These are phyloP conservation scores for Barnettozyma wickerhamii DNA, from an alignment of 805 yeast genomes.

Conservation along the genomic window DNA sequence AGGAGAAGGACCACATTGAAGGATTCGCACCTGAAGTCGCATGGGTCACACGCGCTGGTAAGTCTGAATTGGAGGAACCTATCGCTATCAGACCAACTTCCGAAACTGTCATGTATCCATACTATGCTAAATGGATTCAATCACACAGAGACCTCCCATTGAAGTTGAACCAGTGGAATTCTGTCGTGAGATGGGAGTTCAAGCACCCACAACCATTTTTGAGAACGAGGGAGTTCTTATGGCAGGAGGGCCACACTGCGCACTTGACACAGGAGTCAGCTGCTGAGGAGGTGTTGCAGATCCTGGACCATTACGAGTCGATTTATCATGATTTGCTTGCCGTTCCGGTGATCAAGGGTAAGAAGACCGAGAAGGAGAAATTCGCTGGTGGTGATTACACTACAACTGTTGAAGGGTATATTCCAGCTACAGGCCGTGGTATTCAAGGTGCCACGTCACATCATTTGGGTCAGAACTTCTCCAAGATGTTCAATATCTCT, in stretches of 20 bases:
- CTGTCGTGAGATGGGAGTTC: conserved; percentile 99
- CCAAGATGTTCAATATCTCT: conserved; percentile 93
- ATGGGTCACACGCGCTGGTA: conserved; percentile 98
- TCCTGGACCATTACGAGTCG: conserved; percentile 79
- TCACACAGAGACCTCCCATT: conserved; percentile 97
- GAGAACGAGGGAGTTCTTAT: conserved; percentile 97
- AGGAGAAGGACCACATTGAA: conserved; percentile 97
- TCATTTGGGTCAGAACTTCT: conserved; percentile 95
- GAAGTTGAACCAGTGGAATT: conserved; percentile 98
- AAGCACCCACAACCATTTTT: conserved; percentile 99
- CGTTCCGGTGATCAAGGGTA: conserved; percentile 94
- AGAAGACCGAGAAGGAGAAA: conserved; percentile 94
- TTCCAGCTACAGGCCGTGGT: conserved; percentile 99
- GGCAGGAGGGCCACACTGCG: conserved; percentile 99
- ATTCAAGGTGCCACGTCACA: conserved; percentile 99
- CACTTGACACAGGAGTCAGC: conserved; percentile 84
- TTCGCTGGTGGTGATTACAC: conserved; percentile 98
- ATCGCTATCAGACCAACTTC: conserved; percentile 99
- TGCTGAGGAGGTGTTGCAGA: conserved; percentile 74
- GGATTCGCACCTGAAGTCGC: conserved; percentile 99
- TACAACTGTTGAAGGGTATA: conserved; percentile 94
- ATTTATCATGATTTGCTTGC: conserved; percentile 91
- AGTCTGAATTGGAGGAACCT: conserved; percentile 92
- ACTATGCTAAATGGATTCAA: conserved; percentile 98
- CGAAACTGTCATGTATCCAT: conserved; percentile 99